Percentiles rank a stretch among this genome's conserved stretches.
Evolutionary conservation across 2,329 filamentous ascomycete genomes (phyloP).

Genomic region (Didymella pinodella): DNA sequence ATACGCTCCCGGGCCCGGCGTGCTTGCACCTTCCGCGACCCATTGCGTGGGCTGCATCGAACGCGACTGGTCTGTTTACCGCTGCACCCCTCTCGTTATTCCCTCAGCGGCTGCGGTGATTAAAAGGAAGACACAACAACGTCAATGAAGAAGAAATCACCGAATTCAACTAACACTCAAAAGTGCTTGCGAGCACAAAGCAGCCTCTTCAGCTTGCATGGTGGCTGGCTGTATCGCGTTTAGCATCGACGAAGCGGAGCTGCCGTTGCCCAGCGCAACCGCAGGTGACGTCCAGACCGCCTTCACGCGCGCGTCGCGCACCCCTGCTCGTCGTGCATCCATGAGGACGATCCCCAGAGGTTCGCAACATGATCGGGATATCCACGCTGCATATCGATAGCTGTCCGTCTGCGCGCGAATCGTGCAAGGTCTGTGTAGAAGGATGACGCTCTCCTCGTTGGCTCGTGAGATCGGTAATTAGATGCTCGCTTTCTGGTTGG

Average conservation of each 20-base stretch:
- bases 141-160: neutral
- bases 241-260: conserved; percentile 33
- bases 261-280: conserved; percentile 19
- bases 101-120: neutral
- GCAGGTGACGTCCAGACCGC: conserved; percentile 31
- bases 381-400: conserved; percentile 14
- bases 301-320: conserved; percentile 2
- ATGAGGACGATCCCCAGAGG: conserved; percentile 25
- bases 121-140: neutral
- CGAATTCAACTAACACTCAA: conserved; percentile 12
- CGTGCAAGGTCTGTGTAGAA: conserved; percentile 3
- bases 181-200: conserved; percentile 16
- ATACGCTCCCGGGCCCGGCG: conserved; percentile 47
- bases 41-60: conserved; percentile 43
- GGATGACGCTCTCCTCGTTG: conserved; percentile 13
- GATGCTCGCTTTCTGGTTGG: neutral
- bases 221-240: conserved; percentile 46
- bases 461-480: conserved; percentile 12
- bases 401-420: conserved; percentile 1
- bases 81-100: neutral
- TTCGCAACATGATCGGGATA: conserved; percentile 10
- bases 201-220: conserved; percentile 25
- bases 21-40: conserved; percentile 47
- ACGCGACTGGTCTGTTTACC: conserved; percentile 3
- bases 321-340: conserved; percentile 22